These are phyloP conservation scores for Epichloe amarillans DNA, from an alignment of 2,329 filamentous ascomycete genomes.

Conservation along the genomic window DNA sequence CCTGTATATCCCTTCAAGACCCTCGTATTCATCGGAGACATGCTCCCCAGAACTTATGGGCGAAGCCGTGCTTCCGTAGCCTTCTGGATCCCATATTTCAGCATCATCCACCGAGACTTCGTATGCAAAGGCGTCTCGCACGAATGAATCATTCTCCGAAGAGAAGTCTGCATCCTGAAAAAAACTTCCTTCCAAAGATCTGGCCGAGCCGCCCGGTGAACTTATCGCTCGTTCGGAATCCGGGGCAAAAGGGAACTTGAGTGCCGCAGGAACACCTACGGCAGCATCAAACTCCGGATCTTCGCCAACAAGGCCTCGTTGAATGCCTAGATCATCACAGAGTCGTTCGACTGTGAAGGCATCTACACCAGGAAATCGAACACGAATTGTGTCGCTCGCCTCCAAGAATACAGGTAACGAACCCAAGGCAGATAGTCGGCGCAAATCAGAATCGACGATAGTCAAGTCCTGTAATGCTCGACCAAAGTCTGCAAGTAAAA, in stretches of 20 bases:
- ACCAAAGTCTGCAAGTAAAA: conserved; percentile 78
- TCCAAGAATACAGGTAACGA: conserved; percentile 72
- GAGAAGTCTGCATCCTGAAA: conserved; percentile 23
- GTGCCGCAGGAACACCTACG: conserved; percentile 56
- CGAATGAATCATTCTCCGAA: conserved; percentile 21
- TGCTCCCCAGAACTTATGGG: conserved; percentile 30
- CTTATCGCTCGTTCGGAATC: conserved; percentile 25
- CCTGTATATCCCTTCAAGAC: conserved; percentile 42
- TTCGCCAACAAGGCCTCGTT: conserved; percentile 64
- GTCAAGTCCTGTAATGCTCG: conserved; percentile 75
- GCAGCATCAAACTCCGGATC: conserved; percentile 59
- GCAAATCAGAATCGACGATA: conserved; percentile 66
- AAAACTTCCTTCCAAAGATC: conserved; percentile 29
- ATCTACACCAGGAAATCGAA: conserved; percentile 87
- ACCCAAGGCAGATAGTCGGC: conserved; percentile 61
- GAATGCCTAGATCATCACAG: conserved; percentile 77
- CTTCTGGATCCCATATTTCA: conserved; percentile 34
- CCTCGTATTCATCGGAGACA: conserved; percentile 36
- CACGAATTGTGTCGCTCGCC: conserved; percentile 52
- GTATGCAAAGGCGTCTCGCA: conserved; percentile 27
- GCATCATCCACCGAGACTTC: conserved; percentile 30
- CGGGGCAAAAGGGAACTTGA: conserved; percentile 79
- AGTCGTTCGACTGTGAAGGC: conserved; percentile 66
- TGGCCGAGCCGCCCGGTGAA: conserved; percentile 35
- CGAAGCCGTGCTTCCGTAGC: conserved; percentile 38